Conservation (phyloP, 257 asterid species). For the Salvia hispanica region DNA sequence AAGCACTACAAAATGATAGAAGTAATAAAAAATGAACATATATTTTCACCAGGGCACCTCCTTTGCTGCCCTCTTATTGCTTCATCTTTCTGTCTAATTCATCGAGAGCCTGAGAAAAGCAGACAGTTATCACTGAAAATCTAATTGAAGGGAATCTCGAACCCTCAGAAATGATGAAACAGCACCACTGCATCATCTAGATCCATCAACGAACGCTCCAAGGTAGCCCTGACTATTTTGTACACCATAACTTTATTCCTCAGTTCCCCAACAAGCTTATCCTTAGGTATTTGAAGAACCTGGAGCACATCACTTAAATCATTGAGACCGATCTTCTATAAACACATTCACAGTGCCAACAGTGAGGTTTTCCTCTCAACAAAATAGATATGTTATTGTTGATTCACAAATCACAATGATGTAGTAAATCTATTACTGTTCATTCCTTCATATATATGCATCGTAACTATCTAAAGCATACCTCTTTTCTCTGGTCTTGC, state of each 20-base stretch:
- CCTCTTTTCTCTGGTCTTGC: constrained; percentile 74
- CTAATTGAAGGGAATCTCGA: not conserved
- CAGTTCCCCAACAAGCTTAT: not conserved
- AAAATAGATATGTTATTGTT: not conserved
- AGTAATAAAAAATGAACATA: not conserved
- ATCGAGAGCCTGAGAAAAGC: not conserved
- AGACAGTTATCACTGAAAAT: not conserved
- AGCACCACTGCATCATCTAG: constrained; percentile 71
- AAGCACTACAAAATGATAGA: not conserved
- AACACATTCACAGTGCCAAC: not conserved
- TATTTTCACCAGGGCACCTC: not conserved
- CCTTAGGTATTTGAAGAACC: constrained; percentile 28
- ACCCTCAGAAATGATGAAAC: constrained; percentile 60
- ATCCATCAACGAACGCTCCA: constrained; percentile 65
- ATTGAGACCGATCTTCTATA: not conserved
- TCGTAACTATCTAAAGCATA: constrained; percentile 17
- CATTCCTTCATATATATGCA: not conserved
- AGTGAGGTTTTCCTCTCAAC: not conserved
- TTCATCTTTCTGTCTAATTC: not conserved
- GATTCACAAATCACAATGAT: too few relatives aligned
- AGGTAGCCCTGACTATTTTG: constrained; percentile 22
- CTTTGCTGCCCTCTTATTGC: constrained; percentile 1
- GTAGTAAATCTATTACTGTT: not conserved
- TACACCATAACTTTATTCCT: not conserved
- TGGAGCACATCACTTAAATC: not conserved